Base-by-base conservation (phyloP, 192 early-diverging fungal species). In the Rhizoclosmatium globosum region DNA sequence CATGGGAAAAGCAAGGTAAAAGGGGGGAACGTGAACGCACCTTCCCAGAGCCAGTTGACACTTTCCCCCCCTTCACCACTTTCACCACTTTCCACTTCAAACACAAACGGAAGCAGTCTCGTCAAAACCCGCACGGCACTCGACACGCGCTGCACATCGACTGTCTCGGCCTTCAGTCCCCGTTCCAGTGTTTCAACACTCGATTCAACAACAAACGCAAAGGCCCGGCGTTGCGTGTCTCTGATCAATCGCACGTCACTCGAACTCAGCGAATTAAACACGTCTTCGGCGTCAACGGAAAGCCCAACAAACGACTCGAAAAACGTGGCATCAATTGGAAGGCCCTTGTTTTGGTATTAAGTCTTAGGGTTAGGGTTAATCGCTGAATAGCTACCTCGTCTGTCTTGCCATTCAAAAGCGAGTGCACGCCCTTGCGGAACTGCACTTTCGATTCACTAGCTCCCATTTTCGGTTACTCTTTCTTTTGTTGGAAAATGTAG, bases 121-220 rank as follows among this genome's bases (percentile, higher is more conserved):
- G 95, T 95, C 59, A 98, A 80, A 2, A 97, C 83, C 45, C 96
- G 92, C 23, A 93, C 80, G 76, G 94, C 95, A 83, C 97, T 98
- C 17, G 53, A 15, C 23, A 72, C 17, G 6, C 15, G 7, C 50
- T 17, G 11, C 19, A 69, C 9, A 17, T 39, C 13, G 70, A 59
- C 7, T n/a, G 57, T 17, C 19, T 53, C 70, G 6, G 21, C 41
- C n/a, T 19, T 50, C 23, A 21, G 7, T 38, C 23, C 70, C 2
- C 9, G 6, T 17, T 67, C 45, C 23, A 68, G 7, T 95, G 93
- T 87, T 94, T 94, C 65, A 87, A 82, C 45, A 96, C 47, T 56
- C 70, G 15, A 21, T 23, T 39, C 57, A 21, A 64, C 23, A 64
- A 41, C 48, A n/a, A 47, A 9, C 50, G 56, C 47, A 23, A 72